A percentile compares a stretch with the other conserved stretches of the same genome.
Evolutionary conservation across 2,329 filamentous ascomycete species (phyloP).

Genomic region (Eutypella sp.): DNA sequence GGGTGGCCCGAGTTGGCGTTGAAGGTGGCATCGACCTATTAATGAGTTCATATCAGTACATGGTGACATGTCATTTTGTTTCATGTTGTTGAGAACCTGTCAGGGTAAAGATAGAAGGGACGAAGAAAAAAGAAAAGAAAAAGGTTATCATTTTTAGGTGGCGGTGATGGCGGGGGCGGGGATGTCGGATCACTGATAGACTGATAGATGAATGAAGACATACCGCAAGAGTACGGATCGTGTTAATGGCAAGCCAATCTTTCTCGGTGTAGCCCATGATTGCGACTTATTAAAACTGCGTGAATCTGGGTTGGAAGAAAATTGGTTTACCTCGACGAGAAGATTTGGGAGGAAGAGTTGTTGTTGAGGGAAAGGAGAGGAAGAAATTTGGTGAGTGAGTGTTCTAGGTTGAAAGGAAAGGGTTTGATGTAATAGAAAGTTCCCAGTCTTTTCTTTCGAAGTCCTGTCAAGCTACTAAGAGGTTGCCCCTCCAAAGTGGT

Average conservation of each 20-base stretch:
- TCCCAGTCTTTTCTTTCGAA: not conserved
- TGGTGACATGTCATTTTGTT: too few species aligned
- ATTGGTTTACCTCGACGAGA: not conserved
- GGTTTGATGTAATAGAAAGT: not conserved
- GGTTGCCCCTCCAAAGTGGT: too few species aligned
- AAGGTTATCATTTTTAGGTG: too few species aligned
- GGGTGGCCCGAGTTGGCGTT: constrained; percentile 97
- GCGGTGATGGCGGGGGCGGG: constrained; percentile 29
- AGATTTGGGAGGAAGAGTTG: not conserved
- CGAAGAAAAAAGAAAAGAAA: too few species aligned
- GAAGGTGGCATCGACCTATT: constrained; percentile 92
- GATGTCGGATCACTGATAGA: not conserved
- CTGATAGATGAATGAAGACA: constrained; percentile 35
- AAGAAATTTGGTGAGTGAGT: constrained; percentile 11
- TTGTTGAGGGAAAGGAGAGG: constrained; percentile 2
- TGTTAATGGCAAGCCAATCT: constrained; percentile 94
- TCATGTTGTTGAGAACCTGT: too few species aligned
- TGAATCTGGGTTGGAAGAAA: constrained; percentile 7
- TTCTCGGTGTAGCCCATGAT: constrained; percentile 84
- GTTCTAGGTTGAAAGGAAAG: too few species aligned
- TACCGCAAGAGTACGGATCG: constrained; percentile 94
- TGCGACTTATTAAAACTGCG: constrained; percentile 29
- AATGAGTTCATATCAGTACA: constrained; percentile 14
- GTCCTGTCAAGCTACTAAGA: not conserved
- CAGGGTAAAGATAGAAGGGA: too few species aligned